Evolutionary conservation across 257 asterid genomes (phyloP).

Genomic region (Plectranthus barbatus): DNA sequence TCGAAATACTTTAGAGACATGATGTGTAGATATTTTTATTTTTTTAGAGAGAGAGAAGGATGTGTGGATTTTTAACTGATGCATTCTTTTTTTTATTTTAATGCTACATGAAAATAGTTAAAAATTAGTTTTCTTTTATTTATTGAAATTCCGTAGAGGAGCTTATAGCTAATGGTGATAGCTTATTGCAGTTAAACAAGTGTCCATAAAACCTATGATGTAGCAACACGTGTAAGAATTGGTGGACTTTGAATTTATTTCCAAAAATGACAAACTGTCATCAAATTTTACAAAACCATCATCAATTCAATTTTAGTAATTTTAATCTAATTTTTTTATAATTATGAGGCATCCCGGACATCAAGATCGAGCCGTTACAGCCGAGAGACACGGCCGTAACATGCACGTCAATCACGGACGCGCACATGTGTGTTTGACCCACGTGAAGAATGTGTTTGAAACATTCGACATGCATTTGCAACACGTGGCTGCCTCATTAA

Average conservation of each 20-base stretch:
- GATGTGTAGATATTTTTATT: no score
- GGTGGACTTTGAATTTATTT: conserved; percentile 5
- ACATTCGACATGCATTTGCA: no score
- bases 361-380: no score
- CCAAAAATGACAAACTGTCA: conserved; percentile 21
- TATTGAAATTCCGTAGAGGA: not conserved
- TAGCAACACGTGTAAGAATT: conserved; percentile 13
- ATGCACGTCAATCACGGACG: no score
- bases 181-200: not conserved
- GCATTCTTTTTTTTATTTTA: no score
- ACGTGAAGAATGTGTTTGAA: no score
- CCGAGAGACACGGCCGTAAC: no score
- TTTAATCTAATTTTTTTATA: not conserved
- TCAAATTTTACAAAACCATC: conserved; percentile 2
- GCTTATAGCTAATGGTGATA: not conserved
- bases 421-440: no score
- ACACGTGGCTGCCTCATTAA: no score
- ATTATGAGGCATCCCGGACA: conserved; percentile 12
- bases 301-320: not conserved
- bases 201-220: not conserved
- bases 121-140: not conserved
- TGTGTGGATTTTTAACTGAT: no score
- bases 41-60: no score
- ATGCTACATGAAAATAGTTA: not conserved
- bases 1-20: no score